Evolutionary conservation across 2,329 filamentous ascomycete species (phyloP), one percentile per base, ranked within the genome.

Genomic region (Paracamarosporium sp.): DNA sequence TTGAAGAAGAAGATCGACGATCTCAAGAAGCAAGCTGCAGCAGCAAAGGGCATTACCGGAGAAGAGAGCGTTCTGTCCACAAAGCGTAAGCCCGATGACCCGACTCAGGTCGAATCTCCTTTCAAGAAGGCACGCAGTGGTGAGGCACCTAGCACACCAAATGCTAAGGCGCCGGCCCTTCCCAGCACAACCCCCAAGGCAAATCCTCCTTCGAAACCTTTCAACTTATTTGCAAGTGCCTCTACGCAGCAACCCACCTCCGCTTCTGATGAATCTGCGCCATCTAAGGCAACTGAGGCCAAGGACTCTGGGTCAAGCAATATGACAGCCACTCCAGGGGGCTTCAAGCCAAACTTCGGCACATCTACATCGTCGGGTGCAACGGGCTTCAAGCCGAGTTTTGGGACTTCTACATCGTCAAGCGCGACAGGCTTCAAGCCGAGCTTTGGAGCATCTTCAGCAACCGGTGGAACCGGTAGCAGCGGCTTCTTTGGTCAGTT

Each of bases 51-150:
- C 1, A 55, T 75, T 41, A 74, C 72, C 35, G 72, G 73, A 8
- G 58, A 64, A 27, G 73, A 75, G 50, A 72, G 72, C 3, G 59
- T 59, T 7, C 45, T 75, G 24, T 75, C 71, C n/a, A 72, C 66
- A 2, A 74, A 75, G 57, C 72, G 71, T 36, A 74, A 72, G 53
- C 62, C 59, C 9, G 63, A 52, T 15, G 66, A 69, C 7, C 62
- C 61, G 5, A 17, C 27, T 6, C 64, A 61, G 4, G 58, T 69
- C 43, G 52, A 61, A 20, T 63, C 62, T 38, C 63, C 69, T 3
- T 62, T 63, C 6, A 75, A 75, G 57, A 72, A 69, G 41, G 57
- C 66, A 20, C 67, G 68, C 30, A 59, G 61, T 31, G 60, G 43
- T 33, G 59, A 63, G n/a, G 51, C 54, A 36, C 53, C 63, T 41